Conservation (phyloP, 352 stramenopile species). For the Phytophthora hybrid region DNA sequence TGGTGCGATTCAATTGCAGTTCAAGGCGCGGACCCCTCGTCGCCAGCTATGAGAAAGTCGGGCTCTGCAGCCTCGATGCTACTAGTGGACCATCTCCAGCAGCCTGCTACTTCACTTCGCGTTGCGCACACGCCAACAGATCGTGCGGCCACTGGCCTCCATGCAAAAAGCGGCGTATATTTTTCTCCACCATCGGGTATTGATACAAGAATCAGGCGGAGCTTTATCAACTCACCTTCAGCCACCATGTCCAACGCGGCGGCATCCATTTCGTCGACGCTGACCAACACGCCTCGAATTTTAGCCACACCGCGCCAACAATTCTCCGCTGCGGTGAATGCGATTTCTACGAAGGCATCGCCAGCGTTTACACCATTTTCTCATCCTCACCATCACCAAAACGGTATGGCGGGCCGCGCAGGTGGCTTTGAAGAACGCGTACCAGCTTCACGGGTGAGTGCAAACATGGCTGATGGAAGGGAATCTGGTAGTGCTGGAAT, state of each 20-base stretch:
- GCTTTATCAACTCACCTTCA: conserved; percentile 72
- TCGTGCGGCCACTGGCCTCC: conserved; percentile 46
- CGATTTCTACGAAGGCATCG: conserved; percentile 78
- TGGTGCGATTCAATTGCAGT: conserved; percentile 64
- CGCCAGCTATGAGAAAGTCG: conserved; percentile 11
- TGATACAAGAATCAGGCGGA: conserved; percentile 71
- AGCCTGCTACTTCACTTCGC: conserved; percentile 42
- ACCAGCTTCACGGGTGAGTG: conserved; percentile 2
- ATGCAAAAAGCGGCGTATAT: conserved; percentile 63
- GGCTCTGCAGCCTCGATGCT: neutral
- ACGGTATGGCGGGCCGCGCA: conserved; percentile 22
- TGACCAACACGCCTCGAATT: conserved; percentile 77
- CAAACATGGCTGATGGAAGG: conserved; percentile 19
- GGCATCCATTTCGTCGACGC: conserved; percentile 72
- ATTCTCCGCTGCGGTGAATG: conserved; percentile 79
- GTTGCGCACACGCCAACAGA: conserved; percentile 20
- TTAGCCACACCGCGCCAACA: conserved; percentile 77
- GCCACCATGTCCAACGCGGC: conserved; percentile 80
- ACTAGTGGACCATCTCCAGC: conserved; percentile 51
- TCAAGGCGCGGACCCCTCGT: conserved; percentile 8
- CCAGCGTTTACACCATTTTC: conserved; percentile 73
- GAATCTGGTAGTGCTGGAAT: conserved; percentile 15
- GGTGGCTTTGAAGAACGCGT: conserved; percentile 22
- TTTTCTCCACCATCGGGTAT: conserved; percentile 70
- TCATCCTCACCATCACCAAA: conserved; percentile 33